Evolutionary conservation across 768 basidiomycete genomes (phyloP), one percentile per base, ranked within the genome.

Genomic region (Dendrothele bispora): DNA sequence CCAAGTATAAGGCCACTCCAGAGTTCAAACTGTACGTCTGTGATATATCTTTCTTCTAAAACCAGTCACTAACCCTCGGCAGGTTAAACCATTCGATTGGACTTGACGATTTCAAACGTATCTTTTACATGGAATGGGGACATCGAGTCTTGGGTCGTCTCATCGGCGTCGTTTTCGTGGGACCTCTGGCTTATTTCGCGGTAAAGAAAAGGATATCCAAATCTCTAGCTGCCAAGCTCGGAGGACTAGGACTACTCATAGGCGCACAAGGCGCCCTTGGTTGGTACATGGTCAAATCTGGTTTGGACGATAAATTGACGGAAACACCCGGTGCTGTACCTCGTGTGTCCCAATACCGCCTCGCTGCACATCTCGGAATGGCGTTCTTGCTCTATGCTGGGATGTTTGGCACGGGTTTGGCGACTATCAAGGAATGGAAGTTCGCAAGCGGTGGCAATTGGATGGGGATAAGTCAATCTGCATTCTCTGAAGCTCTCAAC

Each of bases 261-360:
- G 97, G 94, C 24, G 84, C 82, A 17, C 94, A 99, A 66, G 97
- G 97, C 38, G 76, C 80, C 17, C 75, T 99, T 17, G 97, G 97
- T 22, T 99, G 97, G 97, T 98, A 98, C 73, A 99, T 99, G 97
- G 97, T 99, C 46, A 88, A 95, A 64, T 98, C 94, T 11, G 97
- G 97, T 2, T 74, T 99, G 10, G 88, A 94, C 57, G 82, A 90
- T 44, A 79, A 88, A 10, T 72, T 91, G 44, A 76, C 98, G 70
- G 78, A 84, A 5, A 85, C 79, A 7, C 88, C 89, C 3, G 87
- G 86, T 14, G 85, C 89, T 10, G 88, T 95, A 6, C 95, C 97
- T 2, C 86, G 97, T 6, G 97, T 99, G 7, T 94, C 91, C 15
- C 97, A 99, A 63, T 99, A 99, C 64, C 79, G 97, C 10, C 82